Evolutionary conservation across 2,329 filamentous ascomycete genomes (phyloP), one percentile per base, ranked within the genome.

Genomic region (Calonectria pauciramosa): DNA sequence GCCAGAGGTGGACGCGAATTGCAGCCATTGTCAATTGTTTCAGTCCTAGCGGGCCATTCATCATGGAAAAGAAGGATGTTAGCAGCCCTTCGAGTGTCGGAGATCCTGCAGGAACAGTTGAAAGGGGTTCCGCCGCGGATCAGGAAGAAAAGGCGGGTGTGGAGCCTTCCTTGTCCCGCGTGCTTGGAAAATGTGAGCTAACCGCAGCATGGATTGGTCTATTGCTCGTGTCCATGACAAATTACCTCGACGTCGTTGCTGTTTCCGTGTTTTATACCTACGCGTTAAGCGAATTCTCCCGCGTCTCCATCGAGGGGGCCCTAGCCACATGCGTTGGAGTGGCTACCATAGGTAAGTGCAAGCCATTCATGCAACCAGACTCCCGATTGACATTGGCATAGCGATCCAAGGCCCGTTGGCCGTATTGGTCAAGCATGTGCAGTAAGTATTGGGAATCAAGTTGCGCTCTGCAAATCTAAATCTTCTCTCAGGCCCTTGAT

Each of bases 161-260:
- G 44, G 56, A 60, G 9, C 32, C 36, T 28, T 60, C 56, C 56
- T 38, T 60, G 56, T 26, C 56, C 4, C n/a, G 23, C 8, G n/a
- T 60, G 56, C 56, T 60, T 41, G 56, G 56, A 0, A 60, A 41
- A 34, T 60, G 56, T 34, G 56, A 60, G 7, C 56, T 60, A 26
- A 16, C n/a, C 26, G 34, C 56, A 26, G 56, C 56, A 9, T 60
- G 56, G 56, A 23, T 60, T 41, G 56, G 56, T 36, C 56, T 60
- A 16, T 41, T 60, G 26, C 56, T 60, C 36, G 56, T 60, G 56
- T 60, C 56, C n/a, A 26, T 60, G 56, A 60, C 56, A 60, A 60
- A 60, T 36, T 60, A 60, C 34, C 56, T 60, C 32, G 56, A 60
- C 23, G 56, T 60, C 5, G 56, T 60, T 26, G 34, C 56, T 11